phyloP scores from a whole-genome alignment of 2,329 filamentous ascomycete species.

The Arachnomyces sp. region DNA sequence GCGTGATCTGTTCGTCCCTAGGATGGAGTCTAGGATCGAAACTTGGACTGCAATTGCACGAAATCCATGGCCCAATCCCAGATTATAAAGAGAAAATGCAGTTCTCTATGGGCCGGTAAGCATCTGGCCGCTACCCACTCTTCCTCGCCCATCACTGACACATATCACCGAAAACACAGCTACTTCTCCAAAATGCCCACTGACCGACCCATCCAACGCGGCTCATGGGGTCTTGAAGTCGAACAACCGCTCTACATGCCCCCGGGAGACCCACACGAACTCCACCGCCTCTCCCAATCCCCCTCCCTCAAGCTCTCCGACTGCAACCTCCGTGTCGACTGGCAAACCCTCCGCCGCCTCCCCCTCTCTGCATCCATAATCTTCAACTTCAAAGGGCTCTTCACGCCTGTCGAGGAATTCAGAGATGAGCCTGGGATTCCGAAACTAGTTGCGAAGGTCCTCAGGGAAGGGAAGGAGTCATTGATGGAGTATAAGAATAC shows the following conservation, averaged over 20 bases:
- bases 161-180: constrained; percentile 34
- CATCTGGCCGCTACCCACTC: constrained; percentile 3
- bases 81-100: constrained; percentile 85
- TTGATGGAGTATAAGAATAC: constrained; percentile 76
- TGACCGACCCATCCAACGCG: constrained; percentile 69
- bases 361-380: constrained; percentile 68
- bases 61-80: constrained; percentile 68
- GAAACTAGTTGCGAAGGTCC: constrained; percentile 57
- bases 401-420: constrained; percentile 66
- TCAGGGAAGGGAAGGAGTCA: constrained; percentile 62
- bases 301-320: constrained; percentile 50
- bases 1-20: constrained; percentile 68
- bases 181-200: constrained; percentile 73
- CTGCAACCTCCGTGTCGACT: constrained; percentile 69
- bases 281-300: constrained; percentile 52
- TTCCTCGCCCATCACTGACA: not conserved
- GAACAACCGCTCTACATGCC: constrained; percentile 69
- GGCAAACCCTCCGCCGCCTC: constrained; percentile 75
- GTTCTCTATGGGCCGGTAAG: constrained; percentile 74
- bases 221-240: constrained; percentile 76
- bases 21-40: constrained; percentile 74
- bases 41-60: constrained; percentile 60
- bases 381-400: constrained; percentile 85
- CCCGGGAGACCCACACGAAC: constrained; percentile 57
- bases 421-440: constrained; percentile 67